Percentiles rank a stretch among this genome's conserved stretches.
Evolutionary conservation across 257 asterid species (phyloP).

Genomic region (Primulina eburnea): DNA sequence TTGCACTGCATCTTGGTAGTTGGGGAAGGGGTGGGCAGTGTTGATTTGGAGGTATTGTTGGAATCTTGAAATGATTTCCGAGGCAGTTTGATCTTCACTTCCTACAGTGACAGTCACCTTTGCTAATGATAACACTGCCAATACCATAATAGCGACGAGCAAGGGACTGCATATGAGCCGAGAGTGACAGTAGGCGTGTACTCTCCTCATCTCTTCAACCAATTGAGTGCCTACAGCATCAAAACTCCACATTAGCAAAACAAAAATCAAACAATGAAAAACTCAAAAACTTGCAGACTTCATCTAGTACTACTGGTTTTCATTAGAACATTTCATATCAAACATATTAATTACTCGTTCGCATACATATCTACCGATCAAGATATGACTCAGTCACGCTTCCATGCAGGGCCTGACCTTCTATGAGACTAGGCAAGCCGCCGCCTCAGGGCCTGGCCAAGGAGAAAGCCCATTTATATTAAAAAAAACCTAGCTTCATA

Average conservation of each 20-base stretch:
- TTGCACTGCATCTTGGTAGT: conserved; percentile 60
- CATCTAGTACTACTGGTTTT: too few species aligned
- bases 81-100: conserved; percentile 26
- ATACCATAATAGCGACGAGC: conserved; percentile 19
- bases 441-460: too few species aligned
- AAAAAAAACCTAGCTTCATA: too few species aligned
- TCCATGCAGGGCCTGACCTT: too few species aligned
- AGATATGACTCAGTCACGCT: background rate
- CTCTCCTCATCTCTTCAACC: background rate
- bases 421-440: too few species aligned
- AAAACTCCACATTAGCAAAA: background rate
- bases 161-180: conserved; percentile 1
- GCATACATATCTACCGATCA: background rate
- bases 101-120: conserved; percentile 11
- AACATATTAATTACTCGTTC: background rate
- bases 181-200: background rate
- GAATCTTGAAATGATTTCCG: conserved; percentile 64
- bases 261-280: background rate
- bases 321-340: too few species aligned
- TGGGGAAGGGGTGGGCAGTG: conserved; percentile 85
- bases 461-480: too few species aligned
- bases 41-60: conserved; percentile 76
- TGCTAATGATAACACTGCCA: conserved; percentile 24
- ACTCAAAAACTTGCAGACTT: background rate
- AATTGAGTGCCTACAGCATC: background rate